Conservation (phyloP, 1,139 yeast genomes). For the Yamadazyma pseudoaaseri region DNA sequence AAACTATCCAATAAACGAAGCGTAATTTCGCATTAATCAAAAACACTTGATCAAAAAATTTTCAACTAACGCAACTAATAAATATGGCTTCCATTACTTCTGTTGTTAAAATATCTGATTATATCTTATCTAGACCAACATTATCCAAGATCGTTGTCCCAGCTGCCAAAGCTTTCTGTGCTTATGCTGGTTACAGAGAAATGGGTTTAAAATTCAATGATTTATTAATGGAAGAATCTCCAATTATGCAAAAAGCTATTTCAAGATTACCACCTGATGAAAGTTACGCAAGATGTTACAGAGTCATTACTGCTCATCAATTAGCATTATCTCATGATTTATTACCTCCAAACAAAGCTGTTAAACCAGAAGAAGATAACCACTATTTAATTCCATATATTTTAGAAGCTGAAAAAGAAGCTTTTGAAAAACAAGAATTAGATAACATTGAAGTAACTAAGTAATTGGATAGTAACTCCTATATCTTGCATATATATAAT, state of each 20-base stretch:
- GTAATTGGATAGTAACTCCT: constrained; percentile 2
- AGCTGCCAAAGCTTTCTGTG: constrained; percentile 68
- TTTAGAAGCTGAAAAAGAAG: constrained; percentile 93
- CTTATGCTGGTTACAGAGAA: constrained; percentile 87
- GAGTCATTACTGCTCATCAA: constrained; percentile 91
- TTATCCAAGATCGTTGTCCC: constrained; percentile 77
- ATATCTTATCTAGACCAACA: constrained; percentile 76
- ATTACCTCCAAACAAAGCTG: constrained; percentile 76
- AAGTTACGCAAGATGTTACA: constrained; percentile 86
- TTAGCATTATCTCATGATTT: constrained; percentile 79
- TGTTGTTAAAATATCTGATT: constrained; percentile 78
- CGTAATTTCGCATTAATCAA: constrained; percentile 11
- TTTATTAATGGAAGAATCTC: constrained; percentile 82
- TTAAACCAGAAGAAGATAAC: constrained; percentile 79
- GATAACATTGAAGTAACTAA: constrained; percentile 62
- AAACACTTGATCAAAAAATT: constrained; percentile 3
- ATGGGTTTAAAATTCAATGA: constrained; percentile 90
- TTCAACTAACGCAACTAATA: background rate
- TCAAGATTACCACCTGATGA: constrained; percentile 83
- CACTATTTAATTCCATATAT: constrained; percentile 86
- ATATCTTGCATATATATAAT: constrained; percentile 6
- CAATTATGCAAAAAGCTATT: constrained; percentile 82
- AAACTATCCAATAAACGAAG: constrained; percentile 8
- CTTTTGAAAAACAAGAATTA: constrained; percentile 80
- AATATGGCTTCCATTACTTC: constrained; percentile 75